Conservation (phyloP, 148 eudicot species). For the Rheum nobile region DNA sequence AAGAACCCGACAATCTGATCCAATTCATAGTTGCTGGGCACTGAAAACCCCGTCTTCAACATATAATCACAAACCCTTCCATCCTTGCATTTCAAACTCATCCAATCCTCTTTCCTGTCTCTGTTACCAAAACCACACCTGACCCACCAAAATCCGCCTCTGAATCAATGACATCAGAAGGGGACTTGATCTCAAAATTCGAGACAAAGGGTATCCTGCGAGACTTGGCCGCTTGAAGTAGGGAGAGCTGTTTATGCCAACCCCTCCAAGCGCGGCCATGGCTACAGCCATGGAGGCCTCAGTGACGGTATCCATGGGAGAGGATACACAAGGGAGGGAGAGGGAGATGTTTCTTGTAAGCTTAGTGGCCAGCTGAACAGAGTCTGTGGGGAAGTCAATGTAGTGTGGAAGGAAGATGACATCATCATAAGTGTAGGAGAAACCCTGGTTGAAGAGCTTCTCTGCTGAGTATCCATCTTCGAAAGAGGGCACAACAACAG, state of each 20-base stretch:
- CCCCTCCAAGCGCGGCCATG: slow-evolving; percentile 79
- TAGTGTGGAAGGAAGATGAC: slow-evolving; percentile 89
- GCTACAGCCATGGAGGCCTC: slow-evolving; percentile 79
- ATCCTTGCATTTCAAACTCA: slow-evolving; percentile 25
- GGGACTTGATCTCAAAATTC: slow-evolving; percentile 36
- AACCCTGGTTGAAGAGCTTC: slow-evolving; percentile 58
- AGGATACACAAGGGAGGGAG: slow-evolving; percentile 72
- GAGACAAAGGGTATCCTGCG: slow-evolving; percentile 50
- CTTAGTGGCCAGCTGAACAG: slow-evolving; percentile 48
- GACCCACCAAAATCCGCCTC: slow-evolving; percentile 39
- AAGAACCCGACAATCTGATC: slow-evolving; percentile 75
- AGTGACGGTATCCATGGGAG: slow-evolving; percentile 96
- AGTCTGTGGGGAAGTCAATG: slow-evolving; percentile 76
- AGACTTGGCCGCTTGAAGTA: slow-evolving; percentile 49
- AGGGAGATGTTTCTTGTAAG: slow-evolving; percentile 53
- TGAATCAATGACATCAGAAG: slow-evolving; percentile 44
- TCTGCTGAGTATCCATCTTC: slow-evolving; percentile 60
- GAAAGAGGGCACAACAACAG: neutral
- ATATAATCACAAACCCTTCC: slow-evolving; percentile 47
- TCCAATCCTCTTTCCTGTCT: slow-evolving; percentile 45
- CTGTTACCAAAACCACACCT: slow-evolving; percentile 50
- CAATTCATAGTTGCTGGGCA: slow-evolving; percentile 47
- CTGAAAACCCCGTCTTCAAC: slow-evolving; percentile 28
- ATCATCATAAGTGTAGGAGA: slow-evolving; percentile 81
- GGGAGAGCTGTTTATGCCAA: slow-evolving; percentile 54